A percentile compares a stretch with the other conserved stretches of the same genome.
phyloP scores from a whole-genome alignment of 2,329 filamentous ascomycete species.

The Juglanconis juglandina region DNA sequence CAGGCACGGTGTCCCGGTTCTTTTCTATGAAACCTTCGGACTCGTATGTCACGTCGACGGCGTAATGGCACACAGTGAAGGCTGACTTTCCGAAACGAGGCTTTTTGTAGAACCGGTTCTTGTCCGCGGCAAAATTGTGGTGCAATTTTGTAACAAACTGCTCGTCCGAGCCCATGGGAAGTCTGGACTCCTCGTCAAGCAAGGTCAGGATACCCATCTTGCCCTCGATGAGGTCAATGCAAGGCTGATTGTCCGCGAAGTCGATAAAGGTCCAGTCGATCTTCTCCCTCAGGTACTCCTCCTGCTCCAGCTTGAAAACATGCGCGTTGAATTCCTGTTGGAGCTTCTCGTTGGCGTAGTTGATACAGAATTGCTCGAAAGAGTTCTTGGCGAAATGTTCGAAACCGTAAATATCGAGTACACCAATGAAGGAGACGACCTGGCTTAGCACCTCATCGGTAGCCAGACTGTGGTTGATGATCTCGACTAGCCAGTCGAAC shows the following conservation, averaged over 20 bases:
- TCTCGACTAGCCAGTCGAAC: conserved; percentile 99
- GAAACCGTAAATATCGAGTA: conserved; percentile 98
- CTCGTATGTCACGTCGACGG: conserved; percentile 96
- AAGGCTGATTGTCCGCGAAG: conserved; percentile 98
- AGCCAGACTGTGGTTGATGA: conserved; percentile 86
- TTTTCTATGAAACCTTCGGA: conserved; percentile 99
- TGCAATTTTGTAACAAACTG: conserved; percentile 96
- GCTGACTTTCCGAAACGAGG: conserved; percentile 94
- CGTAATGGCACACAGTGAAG: conserved; percentile 98
- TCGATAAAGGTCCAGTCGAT: conserved; percentile 99
- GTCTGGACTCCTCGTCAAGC: conserved; percentile 89
- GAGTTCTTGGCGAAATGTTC: conserved; percentile 99
- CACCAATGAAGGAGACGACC: conserved; percentile 89
- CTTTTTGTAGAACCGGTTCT: conserved; percentile 98
- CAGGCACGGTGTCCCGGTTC: conserved; percentile 96
- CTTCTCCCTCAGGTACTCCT: conserved; percentile 92
- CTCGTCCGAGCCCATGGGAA: conserved; percentile 96
- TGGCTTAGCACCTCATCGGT: conserved; percentile 80
- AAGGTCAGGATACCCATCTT: conserved; percentile 91
- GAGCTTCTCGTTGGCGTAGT: conserved; percentile 98
- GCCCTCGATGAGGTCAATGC: conserved; percentile 96
- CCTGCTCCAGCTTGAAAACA: conserved; percentile 97
- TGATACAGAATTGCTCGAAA: conserved; percentile 99
- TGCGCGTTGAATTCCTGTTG: conserved; percentile 99
- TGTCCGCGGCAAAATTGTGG: conserved; percentile 77